Evolutionary conservation across 129 eudicot genomes (phyloP), one percentile per base, ranked within the genome.

Genomic region (Flaveria brownii): DNA sequence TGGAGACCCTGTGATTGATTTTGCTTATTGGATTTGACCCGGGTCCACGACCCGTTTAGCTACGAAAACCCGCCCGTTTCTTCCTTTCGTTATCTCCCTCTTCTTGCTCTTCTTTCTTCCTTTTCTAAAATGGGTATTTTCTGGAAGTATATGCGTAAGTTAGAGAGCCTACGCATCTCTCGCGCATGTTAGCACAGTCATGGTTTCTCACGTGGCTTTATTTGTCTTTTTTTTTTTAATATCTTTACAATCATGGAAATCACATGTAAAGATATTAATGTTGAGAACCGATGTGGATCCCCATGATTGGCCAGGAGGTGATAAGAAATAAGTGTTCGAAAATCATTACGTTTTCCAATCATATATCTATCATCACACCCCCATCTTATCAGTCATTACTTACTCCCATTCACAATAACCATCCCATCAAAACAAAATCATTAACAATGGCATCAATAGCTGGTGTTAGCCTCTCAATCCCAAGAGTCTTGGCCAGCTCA

Each of bases 281-380:
- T 30, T 26, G 41, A 22, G 22, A 71, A 57, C 16, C 17, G 26
- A 81, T 85, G 88, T 88, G 89, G 87, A 55, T 14, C 72, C 9
- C 41, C 26, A 33, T 51, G 69, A 83, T 78, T 83, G 89, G 88
- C 9, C 2, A 55, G 9, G 15, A 61, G 3, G 55, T 49, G 93
- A 88, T 88, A 88, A 88, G 93, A 85, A 83, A 83, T 60, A 63
- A 64, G 82, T 76, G 93, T 62, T 59, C 82, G 36, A 22, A 76
- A 88, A 77, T 73, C 79, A 45, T 22, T 75, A 30, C 74, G 2
- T 26, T 6, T 9, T 30, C 50, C 77, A 39, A n/a, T 66, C 50
- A 85, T 80, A 85, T 80, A 85, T 77, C 85, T 77, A 43, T 43
- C 67, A 36, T 72, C 49, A 22, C 71, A 30, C 15, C 45, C 23